Evolutionary conservation across 305 asterid genomes (phyloP).

Genomic region (Plantago rigida): DNA sequence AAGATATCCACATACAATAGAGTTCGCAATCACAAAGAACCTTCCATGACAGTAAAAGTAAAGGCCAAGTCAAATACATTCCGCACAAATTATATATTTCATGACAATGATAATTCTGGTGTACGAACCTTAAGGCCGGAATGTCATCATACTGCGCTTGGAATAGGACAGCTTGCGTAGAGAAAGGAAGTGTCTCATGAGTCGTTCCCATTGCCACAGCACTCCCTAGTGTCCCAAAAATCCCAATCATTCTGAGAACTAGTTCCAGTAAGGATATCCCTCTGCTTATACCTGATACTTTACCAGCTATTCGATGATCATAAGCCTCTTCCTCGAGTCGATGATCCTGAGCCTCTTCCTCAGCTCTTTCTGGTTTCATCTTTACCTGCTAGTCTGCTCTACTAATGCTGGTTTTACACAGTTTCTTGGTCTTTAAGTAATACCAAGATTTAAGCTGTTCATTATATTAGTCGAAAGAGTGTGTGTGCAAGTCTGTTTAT

Average conservation of each 20-base stretch:
- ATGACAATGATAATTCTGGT: not conserved
- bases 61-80: not conserved
- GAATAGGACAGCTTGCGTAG: slow-evolving; percentile 47
- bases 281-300: slow-evolving; percentile 29
- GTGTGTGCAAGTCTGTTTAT: slow-evolving; percentile 16
- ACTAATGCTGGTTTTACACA: not conserved
- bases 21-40: slow-evolving; percentile 54
- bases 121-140: slow-evolving; percentile 51
- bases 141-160: slow-evolving; percentile 64
- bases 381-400: slow-evolving; percentile 8
- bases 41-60: slow-evolving; percentile 23
- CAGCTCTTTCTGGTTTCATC: slow-evolving; percentile 42
- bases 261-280: slow-evolving; percentile 49
- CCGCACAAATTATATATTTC: not conserved
- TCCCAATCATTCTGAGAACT: slow-evolving; percentile 47
- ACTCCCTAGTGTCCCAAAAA: slow-evolving; percentile 58
- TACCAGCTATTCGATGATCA: slow-evolving; percentile 7
- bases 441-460: no score
- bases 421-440: slow-evolving; percentile 5
- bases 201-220: slow-evolving; percentile 72
- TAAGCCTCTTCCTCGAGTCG: no score
- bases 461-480: not conserved
- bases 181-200: slow-evolving; percentile 55
- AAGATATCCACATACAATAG: slow-evolving; percentile 55
- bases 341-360: slow-evolving; percentile 23